Percentiles rank a stretch among this genome's conserved stretches.
Conservation (phyloP, 1,284 basidiomycete species). For the Athelia psychrophila region DNA sequence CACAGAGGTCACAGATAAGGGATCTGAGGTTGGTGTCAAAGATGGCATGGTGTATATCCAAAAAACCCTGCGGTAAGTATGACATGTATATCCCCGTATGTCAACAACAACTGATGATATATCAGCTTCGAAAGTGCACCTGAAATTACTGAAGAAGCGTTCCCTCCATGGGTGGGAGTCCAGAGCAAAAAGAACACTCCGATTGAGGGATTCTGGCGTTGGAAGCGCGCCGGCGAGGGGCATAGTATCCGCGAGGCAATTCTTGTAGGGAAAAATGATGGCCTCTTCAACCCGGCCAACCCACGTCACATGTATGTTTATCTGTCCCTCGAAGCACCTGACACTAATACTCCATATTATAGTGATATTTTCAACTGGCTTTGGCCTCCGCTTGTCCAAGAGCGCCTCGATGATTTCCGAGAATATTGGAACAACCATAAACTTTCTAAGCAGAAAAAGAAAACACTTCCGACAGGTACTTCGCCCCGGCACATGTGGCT, state of each 20-base stretch:
- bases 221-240: slow-evolving; percentile 6
- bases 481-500: slow-evolving; percentile 19
- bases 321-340: neutral
- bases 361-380: slow-evolving; percentile 23
- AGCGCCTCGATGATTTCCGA: slow-evolving; percentile 16
- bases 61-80: no score
- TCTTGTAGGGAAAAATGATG: slow-evolving; percentile 5
- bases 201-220: slow-evolving; percentile 7
- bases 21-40: slow-evolving; percentile 6
- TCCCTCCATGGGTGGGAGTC: slow-evolving; percentile 2
- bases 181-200: slow-evolving; percentile 8
- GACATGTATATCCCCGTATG: no score
- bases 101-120: neutral
- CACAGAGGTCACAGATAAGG: slow-evolving; percentile 7
- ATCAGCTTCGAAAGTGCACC: neutral
- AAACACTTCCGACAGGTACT: slow-evolving; percentile 19
- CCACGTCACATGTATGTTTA: slow-evolving; percentile 16
- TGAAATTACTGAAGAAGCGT: neutral
- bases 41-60: no score
- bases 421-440: slow-evolving; percentile 24
- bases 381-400: slow-evolving; percentile 22
- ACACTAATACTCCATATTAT: neutral
- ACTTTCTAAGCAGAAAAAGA: slow-evolving; percentile 15
- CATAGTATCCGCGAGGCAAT: slow-evolving; percentile 6
- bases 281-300: slow-evolving; percentile 16